These are phyloP conservation scores for Pleurotus salmoneostramineus DNA, from an alignment of 768 basidiomycete genomes.

Conservation along the genomic window DNA sequence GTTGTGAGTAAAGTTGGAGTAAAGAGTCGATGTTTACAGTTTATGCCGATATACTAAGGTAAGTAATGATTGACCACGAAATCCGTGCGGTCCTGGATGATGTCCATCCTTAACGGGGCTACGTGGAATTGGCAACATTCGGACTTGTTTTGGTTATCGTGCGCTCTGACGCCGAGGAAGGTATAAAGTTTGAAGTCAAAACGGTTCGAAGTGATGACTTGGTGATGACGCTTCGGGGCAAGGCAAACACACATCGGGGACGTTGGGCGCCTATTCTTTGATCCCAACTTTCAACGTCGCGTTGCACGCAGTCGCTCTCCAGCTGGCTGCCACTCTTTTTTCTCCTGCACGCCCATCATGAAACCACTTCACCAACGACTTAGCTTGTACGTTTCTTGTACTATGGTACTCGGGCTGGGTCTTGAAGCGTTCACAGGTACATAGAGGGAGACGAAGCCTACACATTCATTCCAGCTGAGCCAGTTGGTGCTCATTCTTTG, in stretches of 20 bases:
- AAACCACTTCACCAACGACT: conserved; percentile 69
- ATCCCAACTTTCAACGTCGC: conserved; percentile 40
- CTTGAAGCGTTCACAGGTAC: conserved; percentile 41
- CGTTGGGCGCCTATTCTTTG: conserved; percentile 8
- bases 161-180: too few species aligned
- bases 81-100: too few species aligned
- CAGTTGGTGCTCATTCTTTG: conserved; percentile 58
- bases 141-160: too few species aligned
- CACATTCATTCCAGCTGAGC: conserved; percentile 67
- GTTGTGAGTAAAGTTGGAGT: too few species aligned
- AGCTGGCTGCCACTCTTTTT: conserved; percentile 11
- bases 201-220: conserved; percentile 2
- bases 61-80: too few species aligned
- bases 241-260: conserved; percentile 13
- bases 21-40: too few species aligned
- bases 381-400: conserved; percentile 47
- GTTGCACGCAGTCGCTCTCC: conserved; percentile 14
- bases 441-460: conserved; percentile 70
- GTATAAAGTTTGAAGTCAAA: too few species aligned
- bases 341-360: conserved; percentile 42
- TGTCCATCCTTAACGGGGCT: too few species aligned
- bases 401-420: background rate
- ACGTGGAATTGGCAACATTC: too few species aligned
- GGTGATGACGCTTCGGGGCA: conserved; percentile 2
- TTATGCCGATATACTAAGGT: too few species aligned